phyloP scores from a whole-genome alignment of 2,329 filamentous ascomycete species.

The Chaetomium sp. region DNA sequence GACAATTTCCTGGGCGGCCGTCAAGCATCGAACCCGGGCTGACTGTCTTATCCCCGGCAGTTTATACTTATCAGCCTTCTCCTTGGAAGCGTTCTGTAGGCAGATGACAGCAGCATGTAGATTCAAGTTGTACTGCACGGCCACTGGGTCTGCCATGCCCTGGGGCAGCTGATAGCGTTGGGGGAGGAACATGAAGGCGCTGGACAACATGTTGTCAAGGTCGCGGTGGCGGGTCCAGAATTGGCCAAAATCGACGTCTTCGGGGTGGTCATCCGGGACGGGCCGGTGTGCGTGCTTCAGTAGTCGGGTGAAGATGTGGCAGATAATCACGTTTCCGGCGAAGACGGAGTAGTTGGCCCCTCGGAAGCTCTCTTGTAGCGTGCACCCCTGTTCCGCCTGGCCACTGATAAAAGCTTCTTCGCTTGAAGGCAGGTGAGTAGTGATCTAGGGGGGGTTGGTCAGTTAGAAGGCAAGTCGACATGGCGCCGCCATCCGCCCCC shows the following conservation, averaged over 20 bases:
- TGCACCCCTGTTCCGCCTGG: constrained; percentile 54
- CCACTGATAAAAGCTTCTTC: constrained; percentile 70
- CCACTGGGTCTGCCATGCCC: constrained; percentile 61
- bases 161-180: constrained; percentile 65
- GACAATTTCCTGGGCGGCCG: constrained; percentile 77
- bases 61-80: constrained; percentile 68
- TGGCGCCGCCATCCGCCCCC: neutral
- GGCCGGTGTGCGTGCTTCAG: constrained; percentile 72
- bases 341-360: constrained; percentile 62
- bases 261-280: constrained; percentile 61
- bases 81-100: constrained; percentile 80
- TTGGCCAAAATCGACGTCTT: constrained; percentile 65
- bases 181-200: constrained; percentile 72
- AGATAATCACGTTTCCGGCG: constrained; percentile 65
- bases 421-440: constrained; percentile 71
- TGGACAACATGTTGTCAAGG: constrained; percentile 74
- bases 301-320: constrained; percentile 74
- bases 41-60: constrained; percentile 61
- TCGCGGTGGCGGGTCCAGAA: constrained; percentile 84
- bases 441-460: constrained; percentile 32
- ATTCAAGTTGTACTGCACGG: constrained; percentile 80
- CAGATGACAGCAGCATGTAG: constrained; percentile 84
- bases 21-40: constrained; percentile 66
- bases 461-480: too few relatives aligned
- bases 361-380: constrained; percentile 58